These are phyloP conservation scores for Dillenia turbinata DNA, from an alignment of 164 flowering plant species.

Conservation along the genomic window DNA sequence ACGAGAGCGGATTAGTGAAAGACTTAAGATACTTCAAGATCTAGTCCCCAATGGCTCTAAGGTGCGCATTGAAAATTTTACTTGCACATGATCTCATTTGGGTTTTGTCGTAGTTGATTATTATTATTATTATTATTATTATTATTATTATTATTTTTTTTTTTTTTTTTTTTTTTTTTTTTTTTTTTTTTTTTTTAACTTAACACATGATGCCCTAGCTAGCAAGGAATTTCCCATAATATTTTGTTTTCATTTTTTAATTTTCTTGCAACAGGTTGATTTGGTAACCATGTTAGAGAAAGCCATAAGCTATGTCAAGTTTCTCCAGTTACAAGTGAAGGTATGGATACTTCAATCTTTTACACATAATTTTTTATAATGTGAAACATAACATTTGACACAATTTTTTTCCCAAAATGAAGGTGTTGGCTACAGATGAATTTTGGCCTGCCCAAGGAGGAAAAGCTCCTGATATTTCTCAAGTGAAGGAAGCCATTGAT, in stretches of 20 bases:
- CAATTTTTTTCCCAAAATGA: neutral
- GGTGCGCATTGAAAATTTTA: slow-evolving; percentile 25
- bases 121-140: too few relatives aligned
- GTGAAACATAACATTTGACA: neutral
- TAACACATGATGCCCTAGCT: neutral
- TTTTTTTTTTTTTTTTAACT: neutral
- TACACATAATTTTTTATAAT: neutral
- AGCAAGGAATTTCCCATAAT: neutral
- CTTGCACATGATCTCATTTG: too few relatives aligned
- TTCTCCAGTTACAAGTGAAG: slow-evolving; percentile 96
- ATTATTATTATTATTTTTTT: too few relatives aligned
- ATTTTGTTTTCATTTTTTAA: neutral
- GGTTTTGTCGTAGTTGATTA: too few relatives aligned
- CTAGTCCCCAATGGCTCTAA: slow-evolving; percentile 91
- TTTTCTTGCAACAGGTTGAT: slow-evolving; percentile 57
- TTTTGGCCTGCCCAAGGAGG: slow-evolving; percentile 96
- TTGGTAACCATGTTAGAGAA: slow-evolving; percentile 94
- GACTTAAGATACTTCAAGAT: slow-evolving; percentile 82
- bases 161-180: neutral
- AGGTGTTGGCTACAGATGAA: slow-evolving; percentile 97
- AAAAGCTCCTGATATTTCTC: slow-evolving; percentile 85
- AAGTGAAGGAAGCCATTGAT: slow-evolving; percentile 94
- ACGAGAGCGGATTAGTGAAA: slow-evolving; percentile 82
- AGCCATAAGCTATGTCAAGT: slow-evolving; percentile 92
- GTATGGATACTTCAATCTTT: slow-evolving; percentile 20